Evolutionary conservation across 2,329 filamentous ascomycete genomes (phyloP), one percentile per base, ranked within the genome.

Genomic region (Annulohypoxylon truncatum): DNA sequence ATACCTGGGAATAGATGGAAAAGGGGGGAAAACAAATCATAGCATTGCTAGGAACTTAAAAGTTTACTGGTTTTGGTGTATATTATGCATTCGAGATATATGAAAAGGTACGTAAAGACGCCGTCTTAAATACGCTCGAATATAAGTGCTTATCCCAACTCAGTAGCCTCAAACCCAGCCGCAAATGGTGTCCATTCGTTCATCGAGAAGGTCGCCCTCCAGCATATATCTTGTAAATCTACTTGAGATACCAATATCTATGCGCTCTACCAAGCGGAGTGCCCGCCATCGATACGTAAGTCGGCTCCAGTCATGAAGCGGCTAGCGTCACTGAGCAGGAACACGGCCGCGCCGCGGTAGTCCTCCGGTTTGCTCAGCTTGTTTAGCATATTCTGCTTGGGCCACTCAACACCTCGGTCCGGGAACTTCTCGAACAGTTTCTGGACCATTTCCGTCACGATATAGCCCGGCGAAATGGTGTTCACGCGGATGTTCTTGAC

Each of bases 371-470:
- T 80, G 74, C 89, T 91, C 64, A 93, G 81, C 31, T 88, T 85
- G 26, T 86, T 89, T 56, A 97, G 83, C 93, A 97, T 96, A 79
- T 96, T 97, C 79, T 95, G 90, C 72, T 85, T 90, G 13, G 92
- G 88, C 94, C 94, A 97, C 65, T 89, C 85, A 24, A 78, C 78
- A 66, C 81, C 81, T 56, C 87, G 83, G 73, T 94, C 91, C 0
- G 93, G 93, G 70, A 87, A 92, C 68, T 91, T 84, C 69, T 89
- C 84, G 74, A 97, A 96, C 29, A 97, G 85, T 62, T 87, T 86
- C 76, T 92, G 87, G 1, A 95, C 92, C 94, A 97, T 97, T 20
- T 90, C 88, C 1, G 92, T 94, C 20, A 91, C 86, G 74, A 94
- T 93, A 76, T 94, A 93, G 7, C 92, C 92, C 0, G 92, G 92